Evolutionary conservation across 192 early-diverging fungal genomes (phyloP).

Genomic region (Coemansia sp.): DNA sequence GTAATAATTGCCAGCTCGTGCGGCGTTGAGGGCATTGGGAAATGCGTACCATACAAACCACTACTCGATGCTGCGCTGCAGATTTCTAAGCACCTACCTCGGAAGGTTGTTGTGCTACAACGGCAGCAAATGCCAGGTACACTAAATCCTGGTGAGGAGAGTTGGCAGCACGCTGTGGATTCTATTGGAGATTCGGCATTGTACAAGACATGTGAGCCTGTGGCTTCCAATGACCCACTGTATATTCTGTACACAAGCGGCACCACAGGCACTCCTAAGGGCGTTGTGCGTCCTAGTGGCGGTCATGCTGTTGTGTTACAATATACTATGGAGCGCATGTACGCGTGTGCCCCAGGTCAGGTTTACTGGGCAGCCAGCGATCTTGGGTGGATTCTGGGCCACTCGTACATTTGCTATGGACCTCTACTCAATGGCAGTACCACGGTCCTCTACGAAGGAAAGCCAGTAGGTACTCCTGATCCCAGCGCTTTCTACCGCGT

Average conservation of each 20-base stretch:
- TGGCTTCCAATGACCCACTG: conserved; percentile 69
- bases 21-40: conserved; percentile 73
- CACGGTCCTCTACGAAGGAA: conserved; percentile 83
- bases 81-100: conserved; percentile 44
- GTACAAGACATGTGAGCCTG: conserved; percentile 55
- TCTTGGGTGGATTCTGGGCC: conserved; percentile 87
- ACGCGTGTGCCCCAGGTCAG: conserved; percentile 69
- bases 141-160: conserved; percentile 42
- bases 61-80: conserved; percentile 69
- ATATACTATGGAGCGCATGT: conserved; percentile 72
- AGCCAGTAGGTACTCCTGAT: conserved; percentile 77
- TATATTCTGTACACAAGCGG: conserved; percentile 82
- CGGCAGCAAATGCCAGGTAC: conserved; percentile 55
- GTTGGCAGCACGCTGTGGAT: conserved; percentile 56
- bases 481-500: conserved; percentile 80
- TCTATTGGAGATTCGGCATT: conserved; percentile 51
- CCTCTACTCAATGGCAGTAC: conserved; percentile 78
- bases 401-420: conserved; percentile 79
- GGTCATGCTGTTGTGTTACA: conserved; percentile 72
- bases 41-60: conserved; percentile 73
- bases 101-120: conserved; percentile 64
- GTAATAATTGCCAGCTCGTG: conserved; percentile 74
- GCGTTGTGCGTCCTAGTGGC: conserved; percentile 52
- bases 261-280: conserved; percentile 80
- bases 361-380: conserved; percentile 79